Percentiles rank a stretch among this genome's conserved stretches.
Conservation (phyloP, 179 eudicot genomes). For the Actinidia polygama region DNA sequence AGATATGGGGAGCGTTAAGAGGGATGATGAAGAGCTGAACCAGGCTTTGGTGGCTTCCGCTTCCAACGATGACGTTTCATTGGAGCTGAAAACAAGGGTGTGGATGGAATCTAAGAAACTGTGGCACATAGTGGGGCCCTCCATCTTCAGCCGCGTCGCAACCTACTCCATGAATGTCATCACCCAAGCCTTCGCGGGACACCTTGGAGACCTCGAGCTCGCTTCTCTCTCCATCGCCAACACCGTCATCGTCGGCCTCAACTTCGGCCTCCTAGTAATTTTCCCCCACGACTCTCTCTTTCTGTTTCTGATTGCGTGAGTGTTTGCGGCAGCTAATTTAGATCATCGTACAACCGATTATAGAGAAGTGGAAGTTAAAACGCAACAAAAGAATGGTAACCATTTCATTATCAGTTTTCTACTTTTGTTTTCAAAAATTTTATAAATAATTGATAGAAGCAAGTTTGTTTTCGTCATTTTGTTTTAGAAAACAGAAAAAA, state of each 20-base stretch:
- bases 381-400: no score
- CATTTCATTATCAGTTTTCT: no score
- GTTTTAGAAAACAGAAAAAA: no score
- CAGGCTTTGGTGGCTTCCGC: background rate
- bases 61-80: background rate
- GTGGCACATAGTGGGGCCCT: conserved; percentile 26
- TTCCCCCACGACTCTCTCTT: no score
- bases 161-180: conserved; percentile 14
- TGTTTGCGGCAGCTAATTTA: no score
- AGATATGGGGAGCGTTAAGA: background rate
- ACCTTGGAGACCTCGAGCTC: conserved; percentile 26
- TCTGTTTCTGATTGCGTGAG: no score
- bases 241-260: conserved; percentile 29
- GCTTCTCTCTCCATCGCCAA: conserved; percentile 28
- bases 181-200: conserved; percentile 26
- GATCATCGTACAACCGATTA: no score
- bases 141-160: conserved; percentile 24
- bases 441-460: no score
- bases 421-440: no score
- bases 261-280: conserved; percentile 23
- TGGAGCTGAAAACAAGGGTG: background rate
- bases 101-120: conserved; percentile 26
- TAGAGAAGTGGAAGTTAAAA: no score
- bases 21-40: conserved; percentile 8
- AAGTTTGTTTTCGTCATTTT: no score